Conservation (phyloP, 306 rosid species). For the Trifolium repens region DNA sequence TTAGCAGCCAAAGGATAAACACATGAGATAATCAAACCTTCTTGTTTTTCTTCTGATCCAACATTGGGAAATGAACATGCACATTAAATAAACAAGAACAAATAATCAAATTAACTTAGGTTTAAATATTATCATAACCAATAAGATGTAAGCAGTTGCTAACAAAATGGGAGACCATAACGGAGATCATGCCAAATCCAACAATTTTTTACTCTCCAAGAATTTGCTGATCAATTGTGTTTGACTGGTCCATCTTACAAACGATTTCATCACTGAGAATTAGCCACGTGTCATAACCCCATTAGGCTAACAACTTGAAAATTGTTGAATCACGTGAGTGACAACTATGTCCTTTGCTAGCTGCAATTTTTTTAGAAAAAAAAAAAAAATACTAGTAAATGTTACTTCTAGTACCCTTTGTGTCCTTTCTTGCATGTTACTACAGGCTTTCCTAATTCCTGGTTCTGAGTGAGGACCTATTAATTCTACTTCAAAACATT, state of each 20-base stretch:
- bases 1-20: conserved; percentile 5
- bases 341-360: conserved; percentile 49
- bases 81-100: conserved; percentile 15
- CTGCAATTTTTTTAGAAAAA: not conserved
- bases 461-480: conserved; percentile 15
- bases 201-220: conserved; percentile 38
- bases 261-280: conserved; percentile 17
- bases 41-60: conserved; percentile 38
- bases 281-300: conserved; percentile 55
- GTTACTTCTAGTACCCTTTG: not conserved
- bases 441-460: conserved; percentile 15
- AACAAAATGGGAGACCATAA: conserved; percentile 46
- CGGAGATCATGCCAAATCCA: conserved; percentile 31
- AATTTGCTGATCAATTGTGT: conserved; percentile 36
- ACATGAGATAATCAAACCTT: not conserved
- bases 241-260: conserved; percentile 50
- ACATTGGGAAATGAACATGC: conserved; percentile 47
- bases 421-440: conserved; percentile 47
- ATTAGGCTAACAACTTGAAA: conserved; percentile 40
- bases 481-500: conserved; percentile 30
- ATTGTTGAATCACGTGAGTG: conserved; percentile 59
- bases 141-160: conserved; percentile 42
- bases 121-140: conserved; percentile 31
- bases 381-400: not conserved
- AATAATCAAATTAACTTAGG: conserved; percentile 8